A percentile compares a stretch with the other conserved stretches of the same genome.
Conservation (phyloP, 495 filamentous ascomycete species). For the Astrothelium macrocarpum region DNA sequence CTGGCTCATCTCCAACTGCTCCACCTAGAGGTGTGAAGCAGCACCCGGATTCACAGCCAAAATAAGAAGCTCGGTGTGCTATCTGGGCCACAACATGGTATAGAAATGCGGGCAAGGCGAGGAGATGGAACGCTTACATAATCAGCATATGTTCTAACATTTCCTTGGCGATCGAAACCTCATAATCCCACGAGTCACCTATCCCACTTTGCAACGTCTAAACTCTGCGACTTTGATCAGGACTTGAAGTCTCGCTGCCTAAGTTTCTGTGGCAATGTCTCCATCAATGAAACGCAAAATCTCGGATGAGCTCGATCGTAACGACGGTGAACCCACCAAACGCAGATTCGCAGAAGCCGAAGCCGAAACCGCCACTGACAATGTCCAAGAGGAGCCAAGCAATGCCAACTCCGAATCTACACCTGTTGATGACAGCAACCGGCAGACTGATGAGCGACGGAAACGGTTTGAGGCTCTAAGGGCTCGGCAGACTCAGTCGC, state of each 20-base stretch:
- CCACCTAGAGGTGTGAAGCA: neutral
- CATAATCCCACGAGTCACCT: too few relatives aligned
- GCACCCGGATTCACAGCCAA: neutral
- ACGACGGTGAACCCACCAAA: conserved; percentile 1
- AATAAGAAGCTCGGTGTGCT: too few relatives aligned
- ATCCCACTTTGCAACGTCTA: too few relatives aligned
- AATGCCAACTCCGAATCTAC: neutral
- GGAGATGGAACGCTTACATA: too few relatives aligned
- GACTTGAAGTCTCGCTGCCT: too few relatives aligned
- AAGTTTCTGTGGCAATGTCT: neutral
- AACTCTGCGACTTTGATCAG: too few relatives aligned
- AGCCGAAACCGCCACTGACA: neutral
- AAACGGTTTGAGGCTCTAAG: conserved; percentile 74
- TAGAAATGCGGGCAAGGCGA: too few relatives aligned
- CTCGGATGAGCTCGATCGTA: neutral
- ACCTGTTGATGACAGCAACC: neutral
- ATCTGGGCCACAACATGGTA: too few relatives aligned
- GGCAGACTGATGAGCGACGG: conserved; percentile 7
- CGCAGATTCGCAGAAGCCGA: conserved; percentile 6
- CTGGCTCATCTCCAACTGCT: neutral
- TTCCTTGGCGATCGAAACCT: too few relatives aligned
- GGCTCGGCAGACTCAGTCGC: conserved; percentile 49
- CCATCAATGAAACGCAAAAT: conserved; percentile 5
- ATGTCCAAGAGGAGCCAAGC: neutral
- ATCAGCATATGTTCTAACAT: too few relatives aligned